A percentile compares a stretch with the other conserved stretches of the same genome.
These are phyloP conservation scores for Juncus inflexus DNA, from an alignment of 176 grass and related monocot species.

Conservation along the genomic window DNA sequence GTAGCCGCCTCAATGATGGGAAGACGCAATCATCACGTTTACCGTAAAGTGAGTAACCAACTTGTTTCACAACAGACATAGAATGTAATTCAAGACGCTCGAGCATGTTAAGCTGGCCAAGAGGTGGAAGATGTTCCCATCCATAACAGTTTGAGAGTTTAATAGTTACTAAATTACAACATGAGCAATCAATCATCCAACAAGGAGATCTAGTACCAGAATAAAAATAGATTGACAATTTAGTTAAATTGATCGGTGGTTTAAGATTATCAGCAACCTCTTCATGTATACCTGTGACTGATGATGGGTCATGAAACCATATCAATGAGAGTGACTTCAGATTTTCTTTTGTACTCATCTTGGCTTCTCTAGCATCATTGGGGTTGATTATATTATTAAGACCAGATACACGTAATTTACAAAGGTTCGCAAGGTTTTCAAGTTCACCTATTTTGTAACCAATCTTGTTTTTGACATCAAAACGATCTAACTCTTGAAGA, in stretches of 20 bases:
- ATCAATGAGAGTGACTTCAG: too few relatives aligned
- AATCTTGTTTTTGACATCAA: background rate
- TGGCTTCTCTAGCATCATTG: conserved; percentile 15
- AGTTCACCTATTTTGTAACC: conserved; percentile 25
- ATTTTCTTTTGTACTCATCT: background rate
- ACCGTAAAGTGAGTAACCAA: conserved; percentile 15
- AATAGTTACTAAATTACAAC: conserved; percentile 19
- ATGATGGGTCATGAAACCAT: conserved; percentile 3
- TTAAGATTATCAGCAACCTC: conserved; percentile 19
- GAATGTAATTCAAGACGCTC: conserved; percentile 27
- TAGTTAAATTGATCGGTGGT: conserved; percentile 20
- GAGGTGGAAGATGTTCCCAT: conserved; percentile 34
- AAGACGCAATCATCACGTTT: background rate
- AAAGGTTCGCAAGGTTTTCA: conserved; percentile 22
- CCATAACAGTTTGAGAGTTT: conserved; percentile 30
- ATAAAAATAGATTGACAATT: conserved; percentile 27
- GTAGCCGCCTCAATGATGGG: conserved; percentile 18
- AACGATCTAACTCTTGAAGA: conserved; percentile 17
- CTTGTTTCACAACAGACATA: conserved; percentile 21
- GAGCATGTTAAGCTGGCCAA: conserved; percentile 33
- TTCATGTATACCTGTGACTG: background rate
- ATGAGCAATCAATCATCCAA: conserved; percentile 29
- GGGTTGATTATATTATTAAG: conserved; percentile 28
- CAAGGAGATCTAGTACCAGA: conserved; percentile 18
- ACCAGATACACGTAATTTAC: conserved; percentile 1